Evolutionary conservation across 164 flowering plant genomes (phyloP).

Genomic region (Santalum album): DNA sequence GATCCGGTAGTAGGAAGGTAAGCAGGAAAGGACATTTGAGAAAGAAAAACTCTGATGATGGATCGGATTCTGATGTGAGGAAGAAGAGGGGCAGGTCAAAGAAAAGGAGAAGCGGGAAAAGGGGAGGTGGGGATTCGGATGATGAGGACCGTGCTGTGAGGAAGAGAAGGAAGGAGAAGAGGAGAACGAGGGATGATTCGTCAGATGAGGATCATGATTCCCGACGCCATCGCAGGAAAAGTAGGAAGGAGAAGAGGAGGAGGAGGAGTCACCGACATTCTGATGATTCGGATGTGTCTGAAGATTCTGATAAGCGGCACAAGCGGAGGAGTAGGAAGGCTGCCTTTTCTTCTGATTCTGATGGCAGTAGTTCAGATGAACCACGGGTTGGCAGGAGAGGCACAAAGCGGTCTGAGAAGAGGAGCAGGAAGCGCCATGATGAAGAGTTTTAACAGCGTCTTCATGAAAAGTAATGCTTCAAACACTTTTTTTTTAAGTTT

Average conservation of each 20-base stretch:
- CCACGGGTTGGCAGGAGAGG: slow-evolving; percentile 53
- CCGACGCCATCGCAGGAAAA: slow-evolving; percentile 21
- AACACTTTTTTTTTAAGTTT: neutral
- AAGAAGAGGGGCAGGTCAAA: slow-evolving; percentile 58
- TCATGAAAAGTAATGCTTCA: neutral
- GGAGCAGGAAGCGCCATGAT: slow-evolving; percentile 36
- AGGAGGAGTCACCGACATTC: slow-evolving; percentile 55
- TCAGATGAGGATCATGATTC: slow-evolving; percentile 34
- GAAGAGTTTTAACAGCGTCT: slow-evolving; percentile 16
- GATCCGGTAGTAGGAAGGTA: slow-evolving; percentile 51
- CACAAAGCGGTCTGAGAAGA: slow-evolving; percentile 51
- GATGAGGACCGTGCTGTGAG: slow-evolving; percentile 28
- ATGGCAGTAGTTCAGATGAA: slow-evolving; percentile 47
- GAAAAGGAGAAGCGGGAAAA: slow-evolving; percentile 43
- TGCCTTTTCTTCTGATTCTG: slow-evolving; percentile 40
- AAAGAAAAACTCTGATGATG: slow-evolving; percentile 37
- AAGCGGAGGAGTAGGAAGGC: slow-evolving; percentile 51
- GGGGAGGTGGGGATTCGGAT: slow-evolving; percentile 29
- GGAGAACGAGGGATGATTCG: slow-evolving; percentile 43
- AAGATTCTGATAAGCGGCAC: slow-evolving; percentile 28
- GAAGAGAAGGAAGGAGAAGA: slow-evolving; percentile 50
- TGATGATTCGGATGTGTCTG: slow-evolving; percentile 48
- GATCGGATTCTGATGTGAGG: slow-evolving; percentile 32
- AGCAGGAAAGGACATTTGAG: slow-evolving; percentile 21
- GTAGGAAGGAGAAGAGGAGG: slow-evolving; percentile 39